Evolutionary conservation across 2,329 filamentous ascomycete genomes (phyloP), one percentile per base, ranked within the genome.

Genomic region (Alternaria longipes): DNA sequence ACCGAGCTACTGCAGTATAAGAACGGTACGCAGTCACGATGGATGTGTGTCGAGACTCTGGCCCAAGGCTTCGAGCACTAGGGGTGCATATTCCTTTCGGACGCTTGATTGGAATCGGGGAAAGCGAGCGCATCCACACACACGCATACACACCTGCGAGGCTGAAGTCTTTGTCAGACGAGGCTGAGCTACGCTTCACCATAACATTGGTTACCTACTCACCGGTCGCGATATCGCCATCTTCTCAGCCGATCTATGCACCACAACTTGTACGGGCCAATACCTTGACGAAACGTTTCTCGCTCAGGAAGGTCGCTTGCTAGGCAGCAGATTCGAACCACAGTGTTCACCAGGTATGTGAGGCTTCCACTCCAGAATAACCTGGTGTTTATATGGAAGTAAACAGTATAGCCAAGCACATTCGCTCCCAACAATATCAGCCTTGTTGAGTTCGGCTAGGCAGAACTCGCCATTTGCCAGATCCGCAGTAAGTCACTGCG

Each of bases 151-250:
- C 20, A 24, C 44, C 51, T 30, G 53, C 58, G 38, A 66, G 63
- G 63, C 66, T 66, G 59, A 59, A 61, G 16, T 51, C 45, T 26
- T 53, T 30, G 47, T 50, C 52, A 47, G 45, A 63, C 32, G 58
- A 65, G 60, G 67, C 67, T 65, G 62, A 66, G 53, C 57, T 51
- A 51, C 24, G n/a, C 44, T 42, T 22, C 59, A 46, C 40, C 12
- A 30, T 51, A 38, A 24, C 50, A 65, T 65, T 67, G 57, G 58
- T 20, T 47, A 42, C 20, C 34, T 44, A 28, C 49, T 70, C 59
- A 71, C 66, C 67, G 67, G 65, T 54, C 58, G 28, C 56, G 18
- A 46, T 38, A 55, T 56, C 49, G 26, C 38, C n/a, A 45, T 54
- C 24, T 53, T 51, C 22, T 42, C 42, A 62, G 52, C 53, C 24